These are phyloP conservation scores for Pyrenochaeta sp. DNA, from an alignment of 2,329 filamentous ascomycete genomes.

Conservation along the genomic window DNA sequence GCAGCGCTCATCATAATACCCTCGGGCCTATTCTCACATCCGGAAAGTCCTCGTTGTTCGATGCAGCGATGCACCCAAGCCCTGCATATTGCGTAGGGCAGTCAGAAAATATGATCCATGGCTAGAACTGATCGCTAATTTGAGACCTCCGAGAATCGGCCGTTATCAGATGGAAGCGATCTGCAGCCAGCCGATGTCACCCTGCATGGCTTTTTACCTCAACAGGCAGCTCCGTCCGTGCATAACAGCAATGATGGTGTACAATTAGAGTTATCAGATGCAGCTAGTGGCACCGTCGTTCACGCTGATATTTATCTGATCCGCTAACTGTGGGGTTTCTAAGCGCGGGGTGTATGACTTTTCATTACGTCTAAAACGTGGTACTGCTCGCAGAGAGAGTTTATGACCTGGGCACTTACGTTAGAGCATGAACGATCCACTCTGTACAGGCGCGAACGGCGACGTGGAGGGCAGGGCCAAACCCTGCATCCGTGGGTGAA, in stretches of 20 bases:
- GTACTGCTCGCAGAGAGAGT: slow-evolving; percentile 16
- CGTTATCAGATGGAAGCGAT: slow-evolving; percentile 43
- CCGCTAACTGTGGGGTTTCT: slow-evolving; percentile 32
- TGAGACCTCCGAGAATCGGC: slow-evolving; percentile 33
- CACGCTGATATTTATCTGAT: slow-evolving; percentile 40
- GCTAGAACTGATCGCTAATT: slow-evolving; percentile 3
- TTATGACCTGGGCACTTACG: slow-evolving; percentile 20
- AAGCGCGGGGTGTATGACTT: slow-evolving; percentile 8
- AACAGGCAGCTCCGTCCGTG: slow-evolving; percentile 30
- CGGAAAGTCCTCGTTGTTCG: slow-evolving; percentile 11
- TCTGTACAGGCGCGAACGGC: background rate
- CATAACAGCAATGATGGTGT: slow-evolving; percentile 12
- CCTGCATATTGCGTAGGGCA: slow-evolving; percentile 10
- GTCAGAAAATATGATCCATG: slow-evolving; percentile 3
- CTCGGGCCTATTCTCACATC: slow-evolving; percentile 15
- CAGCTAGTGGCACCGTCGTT: slow-evolving; percentile 24
- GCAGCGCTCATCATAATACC: slow-evolving; percentile 8
- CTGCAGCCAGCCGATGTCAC: slow-evolving; percentile 32
- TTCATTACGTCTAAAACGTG: slow-evolving; percentile 33
- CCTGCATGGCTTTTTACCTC: slow-evolving; percentile 23
- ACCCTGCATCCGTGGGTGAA: slow-evolving; percentile 15
- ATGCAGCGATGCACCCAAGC: slow-evolving; percentile 13
- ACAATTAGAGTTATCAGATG: slow-evolving; percentile 46
- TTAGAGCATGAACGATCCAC: slow-evolving; percentile 20
- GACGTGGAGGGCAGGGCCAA: slow-evolving; percentile 2